Conservation (phyloP, 2,329 filamentous ascomycete species). For the Berkeleyomyces basicola region DNA sequence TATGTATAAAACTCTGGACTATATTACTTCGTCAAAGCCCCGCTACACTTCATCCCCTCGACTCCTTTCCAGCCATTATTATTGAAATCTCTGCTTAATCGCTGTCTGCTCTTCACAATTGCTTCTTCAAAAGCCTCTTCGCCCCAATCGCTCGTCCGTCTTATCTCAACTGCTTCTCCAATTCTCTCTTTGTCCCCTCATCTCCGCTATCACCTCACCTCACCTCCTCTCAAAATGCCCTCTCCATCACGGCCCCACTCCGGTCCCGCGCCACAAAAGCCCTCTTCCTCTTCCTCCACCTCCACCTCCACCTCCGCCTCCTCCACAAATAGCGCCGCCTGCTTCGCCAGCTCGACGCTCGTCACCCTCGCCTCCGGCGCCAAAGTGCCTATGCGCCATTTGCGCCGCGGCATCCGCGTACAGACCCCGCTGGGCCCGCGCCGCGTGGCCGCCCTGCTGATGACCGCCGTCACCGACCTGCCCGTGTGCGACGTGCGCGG, state of each 20-base stretch:
- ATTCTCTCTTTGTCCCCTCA: not conserved
- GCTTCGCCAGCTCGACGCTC: conserved; percentile 34
- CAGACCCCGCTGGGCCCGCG: conserved; percentile 33
- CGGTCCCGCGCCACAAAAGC: not conserved
- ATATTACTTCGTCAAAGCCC: not conserved
- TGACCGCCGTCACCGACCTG: conserved; percentile 26
- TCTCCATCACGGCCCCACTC: not conserved
- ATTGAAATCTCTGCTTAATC: too few species aligned
- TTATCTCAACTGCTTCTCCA: not conserved
- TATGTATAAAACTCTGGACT: not conserved
- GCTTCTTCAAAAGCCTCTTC: not conserved
- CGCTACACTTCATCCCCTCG: not conserved
- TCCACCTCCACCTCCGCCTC: conserved; percentile 21
- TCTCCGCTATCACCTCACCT: not conserved
- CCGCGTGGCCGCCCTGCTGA: conserved; percentile 33
- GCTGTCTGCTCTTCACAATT: not conserved
- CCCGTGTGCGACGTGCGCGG: conserved; percentile 29
- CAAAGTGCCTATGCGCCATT: conserved; percentile 24
- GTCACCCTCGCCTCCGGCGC: conserved; percentile 29
- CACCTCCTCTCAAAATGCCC: not conserved
- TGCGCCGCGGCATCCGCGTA: conserved; percentile 31
- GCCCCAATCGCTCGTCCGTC: not conserved
- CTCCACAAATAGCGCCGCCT: conserved; percentile 22
- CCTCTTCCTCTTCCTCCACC: not conserved
- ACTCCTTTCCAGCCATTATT: not conserved